These are phyloP conservation scores for Ailanthus altissimus DNA, from an alignment of 345 rosid genomes.

Conservation along the genomic window DNA sequence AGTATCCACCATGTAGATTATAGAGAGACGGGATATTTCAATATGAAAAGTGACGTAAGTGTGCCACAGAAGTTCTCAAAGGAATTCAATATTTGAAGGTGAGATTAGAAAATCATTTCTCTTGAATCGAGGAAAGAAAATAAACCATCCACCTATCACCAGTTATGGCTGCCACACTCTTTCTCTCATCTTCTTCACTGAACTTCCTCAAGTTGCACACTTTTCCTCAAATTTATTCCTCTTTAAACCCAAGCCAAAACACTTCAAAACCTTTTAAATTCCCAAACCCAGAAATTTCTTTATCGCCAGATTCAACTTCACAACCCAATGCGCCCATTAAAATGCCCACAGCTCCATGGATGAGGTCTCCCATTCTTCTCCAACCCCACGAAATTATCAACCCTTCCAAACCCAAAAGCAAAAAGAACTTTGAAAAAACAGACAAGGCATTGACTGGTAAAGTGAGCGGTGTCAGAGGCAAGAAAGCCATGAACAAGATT, in stretches of 20 bases:
- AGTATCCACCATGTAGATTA: no score
- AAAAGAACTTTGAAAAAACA: slow-evolving; percentile 35
- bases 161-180: slow-evolving; percentile 22
- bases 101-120: background rate
- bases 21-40: no score
- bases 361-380: slow-evolving; percentile 56
- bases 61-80: no score
- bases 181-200: background rate
- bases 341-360: slow-evolving; percentile 77
- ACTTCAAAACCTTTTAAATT: slow-evolving; percentile 5
- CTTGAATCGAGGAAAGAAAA: background rate
- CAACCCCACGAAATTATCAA: slow-evolving; percentile 48
- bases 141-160: background rate
- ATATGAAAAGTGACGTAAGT: no score
- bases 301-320: slow-evolving; percentile 7
- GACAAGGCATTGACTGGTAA: slow-evolving; percentile 62
- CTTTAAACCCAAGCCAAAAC: slow-evolving; percentile 27
- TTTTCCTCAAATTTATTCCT: slow-evolving; percentile 28
- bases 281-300: slow-evolving; percentile 21
- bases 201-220: slow-evolving; percentile 3
- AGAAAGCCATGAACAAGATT: slow-evolving; percentile 61
- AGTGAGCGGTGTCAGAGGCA: slow-evolving; percentile 72
- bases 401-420: slow-evolving; percentile 30
- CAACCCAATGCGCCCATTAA: slow-evolving; percentile 29
- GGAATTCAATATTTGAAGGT: background rate